Evolutionary conservation across 2,329 filamentous ascomycete species (phyloP), one percentile per base, ranked within the genome.

Genomic region (Alternaria postmessia): DNA sequence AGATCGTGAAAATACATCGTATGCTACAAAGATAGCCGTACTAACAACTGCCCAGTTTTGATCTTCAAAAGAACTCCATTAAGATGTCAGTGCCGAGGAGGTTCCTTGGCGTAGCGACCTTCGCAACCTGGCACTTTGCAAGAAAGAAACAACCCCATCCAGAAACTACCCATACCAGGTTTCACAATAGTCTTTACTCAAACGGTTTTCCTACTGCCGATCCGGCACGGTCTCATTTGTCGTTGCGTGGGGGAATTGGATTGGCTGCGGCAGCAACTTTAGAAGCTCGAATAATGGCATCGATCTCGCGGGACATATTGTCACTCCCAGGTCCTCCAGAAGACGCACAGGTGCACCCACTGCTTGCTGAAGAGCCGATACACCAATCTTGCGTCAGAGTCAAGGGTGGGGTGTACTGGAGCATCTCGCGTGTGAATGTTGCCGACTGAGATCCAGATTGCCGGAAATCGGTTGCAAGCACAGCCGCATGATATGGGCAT

Each of bases 341-440:
- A 6, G 59, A 26, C 24, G 18, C 30, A 18, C 60, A 62, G 5
- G 47, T 60, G 32, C 60, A 62, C 6, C 60, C 57, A 12, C n/a
- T 41, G 16, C 30, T 60, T 16, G 57, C 32, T 7, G 60, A 56
- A 30, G 47, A 60, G 1, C 60, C 60, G 20, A 59, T 49, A 7
- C 32, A 41, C 48, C 52, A 59, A 18, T 52, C 9, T 24, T 43
- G 4, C 12, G 57, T 43, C 12, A 62, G 12, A 3, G 46, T 46
- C 2, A 39, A 20, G 4, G 57, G 42, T 9, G 54, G 57, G 9
- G 47, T 47, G n/a, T 52, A 36, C 3, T 43, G 34, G 7, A 63
- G 47, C 24, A 42, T 32, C 20, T 54, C 46, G 1, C 38, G 34
- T 18, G 39, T 36, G 1, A 47, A 30, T n/a, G 26, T 5, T 6